Evolutionary conservation across 2,329 filamentous ascomycete species (phyloP), one percentile per base, ranked within the genome.

Genomic region (Stromatinia cepivora): DNA sequence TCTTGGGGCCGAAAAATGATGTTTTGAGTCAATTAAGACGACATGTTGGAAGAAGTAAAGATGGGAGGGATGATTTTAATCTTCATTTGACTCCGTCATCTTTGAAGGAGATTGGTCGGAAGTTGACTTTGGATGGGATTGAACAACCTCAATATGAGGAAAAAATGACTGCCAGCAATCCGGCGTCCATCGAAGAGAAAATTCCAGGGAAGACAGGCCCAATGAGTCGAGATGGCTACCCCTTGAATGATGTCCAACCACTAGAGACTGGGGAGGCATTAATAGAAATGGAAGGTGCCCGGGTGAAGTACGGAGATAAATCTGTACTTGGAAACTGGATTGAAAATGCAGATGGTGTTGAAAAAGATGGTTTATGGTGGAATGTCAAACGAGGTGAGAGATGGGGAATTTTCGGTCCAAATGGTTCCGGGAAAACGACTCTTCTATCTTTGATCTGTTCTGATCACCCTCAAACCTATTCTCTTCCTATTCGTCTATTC

Each of bases 381-480:
- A 92, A 86, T 0, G 89, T 98, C 34, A 87, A 88, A 52, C 87
- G 90, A 65, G 94, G 94, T 34, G 89, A 97, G 78, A 88, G 94
- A 72, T 97, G 93, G 91, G 94, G 92, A 4, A 87, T 98, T 25
- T 95, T 99, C 77, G 95, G 95, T 0, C 91, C 94, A 45, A 98
- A 99, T 75, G 95, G 91, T 17, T 97, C 93, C 0, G 95, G 95
- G 25, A 99, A 99, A 82, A 99, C 95, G 0, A 99, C 95, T 0
- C 85, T 99, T 52, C 86, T 98, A 39, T 95, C 93, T 7, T 85
- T 99, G 8, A 91, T 99, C 70, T 96, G 92, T 70, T 98, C 94
- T 0, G 95, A 99, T 77, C 95, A 99, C 76, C 95, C 95, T 0
- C 94, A 98, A 79, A 89, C 94, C 0, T 99, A 98, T 79, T 92